Evolutionary conservation across 2,329 filamentous ascomycete species (phyloP), one percentile per base, ranked within the genome.

Genomic region (Cladosporium oxysporum): DNA sequence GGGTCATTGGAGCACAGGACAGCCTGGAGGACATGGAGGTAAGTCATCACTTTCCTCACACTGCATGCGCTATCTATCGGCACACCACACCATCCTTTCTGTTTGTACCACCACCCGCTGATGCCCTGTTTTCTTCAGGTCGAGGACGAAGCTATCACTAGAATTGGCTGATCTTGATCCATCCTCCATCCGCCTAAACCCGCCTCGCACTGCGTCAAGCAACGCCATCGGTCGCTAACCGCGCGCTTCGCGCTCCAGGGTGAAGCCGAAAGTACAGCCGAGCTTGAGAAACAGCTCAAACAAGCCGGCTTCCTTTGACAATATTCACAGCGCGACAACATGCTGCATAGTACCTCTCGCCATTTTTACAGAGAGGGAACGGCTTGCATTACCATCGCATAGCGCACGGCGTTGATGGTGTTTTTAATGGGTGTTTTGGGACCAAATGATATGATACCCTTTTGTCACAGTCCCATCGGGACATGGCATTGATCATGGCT

Each of bases 21-120:
- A 96, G 93, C 67, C 84, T 99, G 65, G 95, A 99, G 82, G 95
- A 99, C 77, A 97, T 98, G 90, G 95, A 99, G 92, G 95, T 99
- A 81, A 88, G 92, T 89, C 70, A 26, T 16, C 21, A 49, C 33
- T 44, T 18, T 37, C n/a, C 33, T 61, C 35, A 21, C 14, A 41
- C n/a, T 55, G 31, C 31, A 29, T 11, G 49, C 37, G 16, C 50
- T 35, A 29, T 37, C 26, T 47, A 47, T 57, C 35, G 2, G 16
- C 35, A 52, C 49, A 44, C 33, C 62, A 44, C 44, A 26, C 29
- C 65, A 57, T 53, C 44, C 49, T 37, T 64, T 41, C 55, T 66
- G 33, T 55, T 66, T 71, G 68, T 70, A 68, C 66, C 70, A 70
- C 65, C 69, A 69, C 70, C 64, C 70, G 69, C 74, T 75, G 73